Base-by-base conservation (phyloP, 2,329 filamentous ascomycete species). In the Diplocarpon mali region DNA sequence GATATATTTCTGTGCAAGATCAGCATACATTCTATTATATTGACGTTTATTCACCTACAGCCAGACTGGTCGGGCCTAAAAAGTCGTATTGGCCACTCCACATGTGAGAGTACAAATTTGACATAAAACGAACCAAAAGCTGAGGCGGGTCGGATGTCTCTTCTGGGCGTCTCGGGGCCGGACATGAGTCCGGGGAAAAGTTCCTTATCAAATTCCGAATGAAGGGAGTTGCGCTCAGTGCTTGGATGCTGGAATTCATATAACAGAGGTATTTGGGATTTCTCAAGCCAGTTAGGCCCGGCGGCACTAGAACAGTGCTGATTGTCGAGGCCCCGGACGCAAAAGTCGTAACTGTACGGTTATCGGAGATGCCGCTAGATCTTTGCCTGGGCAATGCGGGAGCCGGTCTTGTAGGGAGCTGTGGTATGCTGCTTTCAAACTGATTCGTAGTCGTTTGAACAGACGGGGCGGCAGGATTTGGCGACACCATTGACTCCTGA, bases 261-360 rank as follows among this genome's bases (percentile, higher is more conserved):
- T 95, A 95, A 62, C 90, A 95, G 53, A 84, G 89, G 38, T 83
- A 81, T 1, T 79, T 77, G 34, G 87, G 85, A 55, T 95, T 95
- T 47, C 78, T 68, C 11, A 95, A 71, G 0, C 90, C 89, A 10
- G 85, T 83, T 30, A 69, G 68, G n/a, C 79, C 73, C 55, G 78
- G 68, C 62, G 66, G 66, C 24, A 69, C 64, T 14, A 52, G 48
- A 12, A 65, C 61, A 47, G 67, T 66, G 39, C 69, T 61, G 38
- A 67, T 57, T 10, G 52, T 20, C 11, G 62, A 41, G 55, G 67
- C 13, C 17, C 28, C 54, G 65, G 65, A 41, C 66, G 61, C 60
- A 30, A 65, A 64, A 2, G 55, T 41, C 24, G 53, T 54, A 11
- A 35, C 57, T 52, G 57, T 30, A 16, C 53, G 49, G 37, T 75